Base-by-base conservation (phyloP, 2,329 filamentous ascomycete genomes). In the Akanthomyces muscarius region DNA sequence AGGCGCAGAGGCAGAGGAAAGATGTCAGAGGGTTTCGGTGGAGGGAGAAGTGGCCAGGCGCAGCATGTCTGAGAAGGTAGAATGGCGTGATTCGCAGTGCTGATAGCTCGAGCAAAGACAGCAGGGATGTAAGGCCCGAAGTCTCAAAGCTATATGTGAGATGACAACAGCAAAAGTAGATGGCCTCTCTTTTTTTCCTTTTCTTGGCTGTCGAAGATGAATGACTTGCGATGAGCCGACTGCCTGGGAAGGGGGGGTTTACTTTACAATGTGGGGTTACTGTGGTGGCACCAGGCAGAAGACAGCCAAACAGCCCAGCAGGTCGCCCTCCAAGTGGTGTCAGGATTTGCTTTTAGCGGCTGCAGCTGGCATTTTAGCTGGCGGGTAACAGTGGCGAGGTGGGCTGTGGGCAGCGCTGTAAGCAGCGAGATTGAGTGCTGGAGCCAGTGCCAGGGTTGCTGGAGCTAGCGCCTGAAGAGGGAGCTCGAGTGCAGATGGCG, bases 361-460 rank as follows among this genome's bases (percentile, higher is more conserved):
- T 41, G 38, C 38, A 41, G 38, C 38, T 41, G 38, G 38, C 38
- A 41, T 41, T 41, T 16, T 16, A 41, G 38, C 38, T 41, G 38
- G 38, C 38, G 14, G 13, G 13, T 16, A 41, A 41, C 38, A 14
- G 38, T 41, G 38, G 38, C 38, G 38, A 16, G 38, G 4, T 41
- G 38, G 38, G 38, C 14, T 41, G 38, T 16, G 38, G 44, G 45
- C 45, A 48, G 45, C 18, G 28, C n/a, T 30, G 30, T 30, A 42
- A 41, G 52, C 52, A 41, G 21, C 52, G 16, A 55, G 52, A 55
- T 55, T 42, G 23, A 55, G 52, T 55, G 52, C 36, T 55, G 33
- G 18, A 23, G 51, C 7, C n/a, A 11, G n/a, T 10, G 48, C 48
- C 14, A 16, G 23, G 23, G 8, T 11, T 1, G 23, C 14, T 48